Conservation (phyloP, 345 rosid species). For the Boechera divaricarpa region DNA sequence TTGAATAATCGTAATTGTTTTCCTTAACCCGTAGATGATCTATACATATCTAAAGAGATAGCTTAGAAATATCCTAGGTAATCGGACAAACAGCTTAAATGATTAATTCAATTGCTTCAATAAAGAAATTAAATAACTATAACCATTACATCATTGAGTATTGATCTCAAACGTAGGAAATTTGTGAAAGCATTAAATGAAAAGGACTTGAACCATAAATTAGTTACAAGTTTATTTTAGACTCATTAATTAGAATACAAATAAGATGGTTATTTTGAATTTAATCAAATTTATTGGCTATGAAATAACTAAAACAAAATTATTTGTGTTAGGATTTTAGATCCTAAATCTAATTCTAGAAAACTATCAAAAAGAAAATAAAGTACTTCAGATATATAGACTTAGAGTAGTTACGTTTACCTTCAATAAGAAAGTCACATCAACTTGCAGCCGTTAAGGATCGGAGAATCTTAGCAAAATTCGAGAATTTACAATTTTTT, state of each 20-base stretch:
- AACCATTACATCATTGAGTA: not conserved
- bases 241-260: not conserved
- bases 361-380: too few relatives aligned
- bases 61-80: not conserved
- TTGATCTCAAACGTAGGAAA: not conserved
- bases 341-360: too few relatives aligned
- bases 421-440: too few relatives aligned
- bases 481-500: too few relatives aligned
- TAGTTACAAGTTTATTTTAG: not conserved
- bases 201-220: constrained; percentile 13
- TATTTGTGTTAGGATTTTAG: too few relatives aligned
- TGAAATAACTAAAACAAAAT: too few relatives aligned
- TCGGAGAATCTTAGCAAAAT: too few relatives aligned
- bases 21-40: constrained; percentile 14
- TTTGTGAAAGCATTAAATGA: not conserved
- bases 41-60: not conserved
- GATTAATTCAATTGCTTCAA: not conserved
- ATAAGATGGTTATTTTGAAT: not conserved
- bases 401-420: too few relatives aligned
- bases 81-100: not conserved
- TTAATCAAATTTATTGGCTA: too few relatives aligned
- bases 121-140: not conserved
- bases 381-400: too few relatives aligned
- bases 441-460: too few relatives aligned
- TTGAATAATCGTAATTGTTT: too few relatives aligned